phyloP scores from a whole-genome alignment of 2,329 filamentous ascomycete genomes.

The Xylaria hypoxylon region DNA sequence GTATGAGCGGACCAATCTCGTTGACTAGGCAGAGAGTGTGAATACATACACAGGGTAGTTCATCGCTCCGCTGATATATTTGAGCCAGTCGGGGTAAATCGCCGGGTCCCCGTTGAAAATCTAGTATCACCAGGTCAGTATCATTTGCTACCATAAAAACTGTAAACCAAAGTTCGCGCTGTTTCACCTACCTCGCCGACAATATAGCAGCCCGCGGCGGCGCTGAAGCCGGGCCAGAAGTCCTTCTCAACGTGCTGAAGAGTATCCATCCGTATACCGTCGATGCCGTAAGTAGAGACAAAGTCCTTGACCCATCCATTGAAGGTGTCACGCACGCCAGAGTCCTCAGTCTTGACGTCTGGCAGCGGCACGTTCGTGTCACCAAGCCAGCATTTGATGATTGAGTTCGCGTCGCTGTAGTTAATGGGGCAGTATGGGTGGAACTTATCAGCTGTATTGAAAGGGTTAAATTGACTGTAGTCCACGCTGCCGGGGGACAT shows the following conservation, averaged over 20 bases:
- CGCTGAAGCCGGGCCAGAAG: conserved; percentile 60
- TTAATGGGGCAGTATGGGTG: conserved; percentile 66
- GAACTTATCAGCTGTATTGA: conserved; percentile 65
- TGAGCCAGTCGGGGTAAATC: conserved; percentile 59
- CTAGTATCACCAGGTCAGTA: conserved; percentile 23
- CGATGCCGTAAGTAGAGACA: conserved; percentile 64
- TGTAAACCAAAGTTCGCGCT: background rate
- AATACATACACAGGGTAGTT: conserved; percentile 62
- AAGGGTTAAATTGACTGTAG: conserved; percentile 66
- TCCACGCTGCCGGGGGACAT: conserved; percentile 62
- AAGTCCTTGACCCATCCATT: conserved; percentile 61
- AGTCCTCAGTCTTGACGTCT: conserved; percentile 59
- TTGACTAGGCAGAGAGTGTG: background rate
- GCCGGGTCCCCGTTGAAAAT: conserved; percentile 59
- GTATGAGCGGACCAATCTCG: background rate
- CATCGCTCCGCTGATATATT: conserved; percentile 60
- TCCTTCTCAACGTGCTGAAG: conserved; percentile 60
- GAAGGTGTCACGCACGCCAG: conserved; percentile 57
- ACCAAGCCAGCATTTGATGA: conserved; percentile 63
- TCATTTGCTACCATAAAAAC: background rate
- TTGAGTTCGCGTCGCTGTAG: conserved; percentile 59
- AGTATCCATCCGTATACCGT: conserved; percentile 63
- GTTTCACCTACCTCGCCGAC: conserved; percentile 58
- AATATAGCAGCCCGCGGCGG: conserved; percentile 60
- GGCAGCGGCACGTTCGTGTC: conserved; percentile 59